Conservation (phyloP, 805 yeast genomes). For the Sugiyamaella lignohabitans region DNA sequence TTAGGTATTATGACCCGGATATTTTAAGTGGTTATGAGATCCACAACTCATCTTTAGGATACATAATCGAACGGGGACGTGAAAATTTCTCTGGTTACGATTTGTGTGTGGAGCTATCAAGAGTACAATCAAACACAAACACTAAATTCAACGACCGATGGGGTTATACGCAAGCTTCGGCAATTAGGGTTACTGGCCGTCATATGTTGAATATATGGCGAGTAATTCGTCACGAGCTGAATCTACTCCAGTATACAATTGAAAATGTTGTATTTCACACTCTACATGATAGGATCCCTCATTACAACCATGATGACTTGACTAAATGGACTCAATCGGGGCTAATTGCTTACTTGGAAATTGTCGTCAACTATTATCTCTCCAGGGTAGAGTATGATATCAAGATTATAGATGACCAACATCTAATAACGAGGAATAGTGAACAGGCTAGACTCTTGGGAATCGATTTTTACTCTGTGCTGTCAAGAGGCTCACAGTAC, state of each 20-base stretch:
- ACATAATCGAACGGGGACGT: conserved; percentile 53
- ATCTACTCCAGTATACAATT: conserved; percentile 59
- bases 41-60: conserved; percentile 84
- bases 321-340: conserved; percentile 36
- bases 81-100: conserved; percentile 41
- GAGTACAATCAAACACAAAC: conserved; percentile 37
- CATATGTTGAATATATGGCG: conserved; percentile 87
- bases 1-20: conserved; percentile 75
- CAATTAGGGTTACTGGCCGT: conserved; percentile 65
- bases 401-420: conserved; percentile 52
- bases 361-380: conserved; percentile 42
- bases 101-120: conserved; percentile 51
- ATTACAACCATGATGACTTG: conserved; percentile 43
- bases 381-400: conserved; percentile 41
- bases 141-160: conserved; percentile 49
- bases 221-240: conserved; percentile 53
- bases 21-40: conserved; percentile 81
- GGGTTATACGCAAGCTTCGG: conserved; percentile 77
- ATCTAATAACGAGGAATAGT: conserved; percentile 59
- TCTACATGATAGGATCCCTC: conserved; percentile 63
- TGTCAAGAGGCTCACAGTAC: conserved; percentile 87
- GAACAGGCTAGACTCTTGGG: conserved; percentile 86
- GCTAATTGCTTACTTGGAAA: conserved; percentile 11
- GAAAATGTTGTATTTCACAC: conserved; percentile 70
- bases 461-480: conserved; percentile 80